These are phyloP conservation scores for Trichoderma sp. DNA, from an alignment of 2,329 filamentous ascomycete species.

Conservation along the genomic window DNA sequence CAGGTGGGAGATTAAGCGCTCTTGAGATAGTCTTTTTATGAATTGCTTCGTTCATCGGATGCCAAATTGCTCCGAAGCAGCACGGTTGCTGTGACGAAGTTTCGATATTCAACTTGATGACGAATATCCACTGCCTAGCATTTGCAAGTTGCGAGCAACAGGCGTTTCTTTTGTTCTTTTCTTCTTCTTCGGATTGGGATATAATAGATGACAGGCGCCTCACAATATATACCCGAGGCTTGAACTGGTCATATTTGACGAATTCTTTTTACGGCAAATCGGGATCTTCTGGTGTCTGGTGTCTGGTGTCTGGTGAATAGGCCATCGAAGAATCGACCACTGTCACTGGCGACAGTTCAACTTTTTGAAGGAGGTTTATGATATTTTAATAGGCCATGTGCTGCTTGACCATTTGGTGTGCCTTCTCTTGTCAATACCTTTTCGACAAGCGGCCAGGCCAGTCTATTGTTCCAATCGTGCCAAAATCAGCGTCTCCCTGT, in stretches of 20 bases:
- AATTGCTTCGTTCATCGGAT: neutral
- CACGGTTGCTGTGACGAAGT: neutral
- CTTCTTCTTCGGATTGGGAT: neutral
- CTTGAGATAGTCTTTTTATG: neutral
- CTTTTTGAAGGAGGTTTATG: neutral
- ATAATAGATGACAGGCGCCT: neutral
- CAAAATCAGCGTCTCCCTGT: neutral
- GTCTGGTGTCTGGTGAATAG: neutral
- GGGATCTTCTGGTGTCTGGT: neutral
- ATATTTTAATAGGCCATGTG: neutral
- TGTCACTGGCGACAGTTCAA: neutral
- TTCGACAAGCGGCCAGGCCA: too few relatives aligned
- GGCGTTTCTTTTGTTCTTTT: neutral
- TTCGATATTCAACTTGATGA: neutral
- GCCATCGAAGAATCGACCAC: neutral
- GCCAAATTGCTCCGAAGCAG: neutral
- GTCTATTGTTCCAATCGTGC: too few relatives aligned
- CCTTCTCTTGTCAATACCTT: neutral
- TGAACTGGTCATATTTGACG: neutral
- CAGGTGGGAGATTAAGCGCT: conserved; percentile 11
- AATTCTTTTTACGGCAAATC: neutral
- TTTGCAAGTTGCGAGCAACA: neutral
- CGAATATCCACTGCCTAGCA: neutral
- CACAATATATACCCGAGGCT: neutral
- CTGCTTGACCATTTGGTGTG: neutral